These are phyloP conservation scores for Pseudoscleropodium purum DNA, from an alignment of 225 moss, liverwort and hornwort genomes.

Conservation along the genomic window DNA sequence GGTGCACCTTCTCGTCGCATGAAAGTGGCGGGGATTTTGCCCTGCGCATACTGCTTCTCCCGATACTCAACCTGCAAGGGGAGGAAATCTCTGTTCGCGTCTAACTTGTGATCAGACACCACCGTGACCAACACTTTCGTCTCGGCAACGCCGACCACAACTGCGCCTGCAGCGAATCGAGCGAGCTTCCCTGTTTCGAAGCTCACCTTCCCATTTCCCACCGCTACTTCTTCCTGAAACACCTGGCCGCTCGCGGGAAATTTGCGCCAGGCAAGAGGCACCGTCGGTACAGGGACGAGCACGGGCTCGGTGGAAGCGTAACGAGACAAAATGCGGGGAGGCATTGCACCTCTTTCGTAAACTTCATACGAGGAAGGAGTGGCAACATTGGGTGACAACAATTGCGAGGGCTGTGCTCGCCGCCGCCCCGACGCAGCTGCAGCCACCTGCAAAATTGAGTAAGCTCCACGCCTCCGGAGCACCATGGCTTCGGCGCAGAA, in stretches of 20 bases:
- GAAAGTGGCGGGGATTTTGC: slow-evolving; percentile 85
- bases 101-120: slow-evolving; percentile 56
- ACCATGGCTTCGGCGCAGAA: neutral
- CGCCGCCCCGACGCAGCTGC: slow-evolving; percentile 1
- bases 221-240: slow-evolving; percentile 54
- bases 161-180: slow-evolving; percentile 87
- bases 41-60: slow-evolving; percentile 90
- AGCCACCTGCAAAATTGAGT: slow-evolving; percentile 9
- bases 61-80: slow-evolving; percentile 95
- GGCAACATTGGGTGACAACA: neutral
- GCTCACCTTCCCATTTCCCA: slow-evolving; percentile 39
- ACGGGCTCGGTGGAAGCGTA: neutral
- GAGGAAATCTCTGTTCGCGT: slow-evolving; percentile 49
- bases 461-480: slow-evolving; percentile 23
- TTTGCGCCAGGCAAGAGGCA: slow-evolving; percentile 68
- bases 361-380: neutral
- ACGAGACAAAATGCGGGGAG: neutral
- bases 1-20: slow-evolving; percentile 96
- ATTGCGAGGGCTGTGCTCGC: neutral
- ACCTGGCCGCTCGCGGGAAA: slow-evolving; percentile 68
- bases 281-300: slow-evolving; percentile 19
- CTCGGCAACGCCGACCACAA: slow-evolving; percentile 71
- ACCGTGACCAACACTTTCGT: slow-evolving; percentile 85
- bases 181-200: slow-evolving; percentile 97
- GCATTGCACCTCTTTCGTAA: neutral